These are phyloP conservation scores for Epithemia pelagica DNA, from an alignment of 108 stramenopile species.

Conservation along the genomic window DNA sequence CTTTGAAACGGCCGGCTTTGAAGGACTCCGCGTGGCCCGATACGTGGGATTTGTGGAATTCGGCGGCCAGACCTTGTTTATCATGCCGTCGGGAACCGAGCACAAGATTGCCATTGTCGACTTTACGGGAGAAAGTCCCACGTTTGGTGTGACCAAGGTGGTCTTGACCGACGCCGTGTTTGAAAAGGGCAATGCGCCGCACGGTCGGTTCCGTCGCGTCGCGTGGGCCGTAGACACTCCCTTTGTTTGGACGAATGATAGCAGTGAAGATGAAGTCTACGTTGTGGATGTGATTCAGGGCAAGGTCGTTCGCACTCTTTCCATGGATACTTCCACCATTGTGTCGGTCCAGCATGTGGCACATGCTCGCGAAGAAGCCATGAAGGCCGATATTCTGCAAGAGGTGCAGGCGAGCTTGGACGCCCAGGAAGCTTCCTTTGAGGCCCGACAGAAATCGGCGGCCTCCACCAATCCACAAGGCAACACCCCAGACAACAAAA, in stretches of 20 bases:
- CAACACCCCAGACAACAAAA: neutral
- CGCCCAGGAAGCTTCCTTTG: neutral
- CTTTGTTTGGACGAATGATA: constrained; percentile 22
- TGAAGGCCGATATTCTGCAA: neutral
- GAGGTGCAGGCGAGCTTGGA: neutral
- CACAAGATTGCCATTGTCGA: constrained; percentile 17
- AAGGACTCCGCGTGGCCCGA: neutral
- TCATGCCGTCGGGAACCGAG: constrained; percentile 14
- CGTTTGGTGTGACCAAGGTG: too few relatives aligned
- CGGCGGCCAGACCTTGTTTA: neutral
- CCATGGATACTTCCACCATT: constrained; percentile 3
- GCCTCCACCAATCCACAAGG: neutral
- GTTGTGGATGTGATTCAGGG: constrained; percentile 11
- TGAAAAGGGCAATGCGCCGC: neutral
- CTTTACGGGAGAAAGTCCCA: neutral
- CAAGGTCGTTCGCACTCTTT: constrained; percentile 13
- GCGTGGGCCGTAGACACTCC: constrained; percentile 30
- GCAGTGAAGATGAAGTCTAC: constrained; percentile 13
- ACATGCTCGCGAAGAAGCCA: neutral
- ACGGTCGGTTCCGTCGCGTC: constrained; percentile 4
- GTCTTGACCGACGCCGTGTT: neutral
- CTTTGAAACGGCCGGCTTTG: constrained; percentile 5
- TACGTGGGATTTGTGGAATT: constrained; percentile 18
- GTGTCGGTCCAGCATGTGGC: constrained; percentile 18
- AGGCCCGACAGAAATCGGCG: neutral